Base-by-base conservation (phyloP, 805 yeast genomes). In the Dipodascus albidus region DNA sequence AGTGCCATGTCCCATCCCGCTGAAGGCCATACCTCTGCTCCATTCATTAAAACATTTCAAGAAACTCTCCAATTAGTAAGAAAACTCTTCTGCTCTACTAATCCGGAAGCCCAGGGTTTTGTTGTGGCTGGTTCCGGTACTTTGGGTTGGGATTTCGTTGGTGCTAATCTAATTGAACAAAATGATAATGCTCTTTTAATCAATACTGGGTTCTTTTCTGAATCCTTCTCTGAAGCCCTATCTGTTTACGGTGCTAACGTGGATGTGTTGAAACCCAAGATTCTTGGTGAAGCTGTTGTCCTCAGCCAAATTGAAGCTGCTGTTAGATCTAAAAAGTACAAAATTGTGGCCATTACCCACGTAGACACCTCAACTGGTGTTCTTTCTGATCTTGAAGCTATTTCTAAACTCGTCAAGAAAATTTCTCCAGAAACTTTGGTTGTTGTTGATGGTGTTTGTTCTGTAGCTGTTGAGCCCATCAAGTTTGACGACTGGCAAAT, bases 311-410 rank as follows among this genome's bases (percentile, higher is more conserved):
- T 90, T 48, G 84, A 81, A 64, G 65, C 71, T 11, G 77, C 80
- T 54, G 75, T 90, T 65, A 64, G 69, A 55, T 53, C 68, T 6
- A 73, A 75, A 55, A 69, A 73, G 56, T 91, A 85, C 73, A 67
- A 78, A 58, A 77, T 86, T 52, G 76, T 91, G 60, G 87, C 96
- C 50, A 78, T 90, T 62, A 91, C 97, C 44, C 98, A 91, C 62
- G 96, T 93, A 41, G 99, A 93, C 69, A 93, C 98, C 48, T 88
- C 96, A 1, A 88, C 97, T 35, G 95, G 96, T 17, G 96, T 91
- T 47, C 78, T 89, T 44, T 74, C 82, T 48, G 84, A 86, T 63
- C 82, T 91, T 57, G 74, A 79, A 63, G 71, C 74, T n/a, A 75
- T 89, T 54, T 69, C 95, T 23, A 70, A 68, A 52, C 59, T 83